phyloP scores from a whole-genome alignment of 306 rosid genomes.

The Gleditsia sinensis region DNA sequence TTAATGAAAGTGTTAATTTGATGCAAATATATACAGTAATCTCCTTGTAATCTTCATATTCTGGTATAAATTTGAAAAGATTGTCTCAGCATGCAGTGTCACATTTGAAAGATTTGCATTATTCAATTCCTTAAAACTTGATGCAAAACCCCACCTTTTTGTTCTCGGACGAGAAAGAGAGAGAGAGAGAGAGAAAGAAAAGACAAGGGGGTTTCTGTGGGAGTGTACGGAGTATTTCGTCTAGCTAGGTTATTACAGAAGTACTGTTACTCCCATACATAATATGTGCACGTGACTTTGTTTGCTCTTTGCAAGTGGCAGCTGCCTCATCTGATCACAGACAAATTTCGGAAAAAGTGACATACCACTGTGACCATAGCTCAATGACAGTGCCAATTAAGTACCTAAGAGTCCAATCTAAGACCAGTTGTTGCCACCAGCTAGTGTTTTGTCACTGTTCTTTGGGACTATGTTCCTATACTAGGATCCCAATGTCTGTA shows the following conservation, averaged over 20 bases:
- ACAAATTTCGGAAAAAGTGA: conserved; percentile 27
- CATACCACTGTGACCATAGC: conserved; percentile 18
- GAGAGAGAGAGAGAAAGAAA: background rate
- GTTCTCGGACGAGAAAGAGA: background rate
- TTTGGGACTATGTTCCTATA: too few species aligned
- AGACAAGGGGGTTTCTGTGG: background rate
- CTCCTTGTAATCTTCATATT: background rate
- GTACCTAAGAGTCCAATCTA: too few species aligned
- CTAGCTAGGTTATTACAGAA: background rate
- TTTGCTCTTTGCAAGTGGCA: conserved; percentile 29
- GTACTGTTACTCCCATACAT: background rate
- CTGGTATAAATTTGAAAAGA: background rate
- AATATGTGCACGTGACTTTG: conserved; percentile 21
- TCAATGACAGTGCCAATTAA: background rate
- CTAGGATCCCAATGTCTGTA: too few species aligned
- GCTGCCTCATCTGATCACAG: conserved; percentile 11
- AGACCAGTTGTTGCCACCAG: too few species aligned
- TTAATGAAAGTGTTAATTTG: too few species aligned
- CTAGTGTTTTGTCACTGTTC: too few species aligned
- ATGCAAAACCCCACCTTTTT: background rate
- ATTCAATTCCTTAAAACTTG: background rate
- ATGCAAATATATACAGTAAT: too few species aligned
- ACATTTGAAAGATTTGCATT: background rate
- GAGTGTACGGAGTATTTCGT: background rate
- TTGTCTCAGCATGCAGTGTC: background rate